Conservation (phyloP, 116 monocot genomes). For the Trichopus zeylanicus region DNA sequence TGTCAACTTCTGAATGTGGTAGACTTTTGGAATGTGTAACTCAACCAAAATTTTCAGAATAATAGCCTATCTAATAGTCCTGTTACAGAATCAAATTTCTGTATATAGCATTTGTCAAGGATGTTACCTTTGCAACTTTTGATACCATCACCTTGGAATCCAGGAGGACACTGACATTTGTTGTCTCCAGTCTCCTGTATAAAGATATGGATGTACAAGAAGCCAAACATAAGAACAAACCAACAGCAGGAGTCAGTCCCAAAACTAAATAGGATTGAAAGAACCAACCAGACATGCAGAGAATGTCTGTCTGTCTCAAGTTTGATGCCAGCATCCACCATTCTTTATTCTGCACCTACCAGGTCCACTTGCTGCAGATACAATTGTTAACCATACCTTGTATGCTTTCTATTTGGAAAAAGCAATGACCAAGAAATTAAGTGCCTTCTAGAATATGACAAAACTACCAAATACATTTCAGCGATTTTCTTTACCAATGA, state of each 20-base stretch:
- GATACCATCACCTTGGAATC: constrained; percentile 81
- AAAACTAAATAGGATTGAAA: not conserved
- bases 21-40: not conserved
- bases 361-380: constrained; percentile 69
- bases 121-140: constrained; percentile 78
- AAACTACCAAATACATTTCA: too few species aligned
- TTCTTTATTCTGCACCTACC: constrained; percentile 88
- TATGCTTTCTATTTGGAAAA: too few species aligned
- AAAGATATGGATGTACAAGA: not conserved
- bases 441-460: not conserved
- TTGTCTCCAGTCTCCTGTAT: constrained; percentile 55
- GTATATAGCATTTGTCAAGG: too few species aligned
- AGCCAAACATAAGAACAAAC: not conserved
- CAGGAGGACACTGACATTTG: constrained; percentile 84
- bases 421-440: not conserved
- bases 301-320: constrained; percentile 43
- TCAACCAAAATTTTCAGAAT: too few species aligned
- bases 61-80: too few species aligned
- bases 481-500: too few species aligned
- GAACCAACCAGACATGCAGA: constrained; percentile 80
- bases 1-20: not conserved
- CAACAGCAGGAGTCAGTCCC: not conserved
- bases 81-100: too few species aligned
- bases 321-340: constrained; percentile 86
- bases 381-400: not conserved